These are phyloP conservation scores for Larix sibirica DNA, from an alignment of 83 land plant species.

Conservation along the genomic window DNA sequence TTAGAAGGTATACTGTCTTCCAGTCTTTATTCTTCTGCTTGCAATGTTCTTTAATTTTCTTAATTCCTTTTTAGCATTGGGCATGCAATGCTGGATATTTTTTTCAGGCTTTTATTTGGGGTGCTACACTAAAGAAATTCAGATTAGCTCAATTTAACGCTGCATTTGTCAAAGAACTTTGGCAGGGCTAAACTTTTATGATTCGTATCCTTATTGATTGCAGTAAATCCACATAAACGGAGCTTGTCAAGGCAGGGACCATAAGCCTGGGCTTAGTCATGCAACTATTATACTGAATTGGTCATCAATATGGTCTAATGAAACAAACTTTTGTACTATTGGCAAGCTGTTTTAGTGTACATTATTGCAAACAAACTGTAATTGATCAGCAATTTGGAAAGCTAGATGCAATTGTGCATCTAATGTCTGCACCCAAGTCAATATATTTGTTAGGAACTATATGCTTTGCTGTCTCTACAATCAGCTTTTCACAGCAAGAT, in stretches of 20 bases:
- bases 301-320: not conserved
- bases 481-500: not conserved
- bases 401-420: not conserved
- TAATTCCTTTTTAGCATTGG: not conserved
- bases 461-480: not conserved
- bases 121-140: not conserved
- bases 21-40: not conserved
- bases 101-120: not conserved
- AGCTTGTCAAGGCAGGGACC: not conserved
- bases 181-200: not conserved
- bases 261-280: not conserved
- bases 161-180: not conserved
- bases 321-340: conserved; percentile 2
- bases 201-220: not conserved
- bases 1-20: not conserved
- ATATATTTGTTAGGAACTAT: not conserved
- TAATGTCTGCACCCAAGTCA: not conserved
- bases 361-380: not conserved
- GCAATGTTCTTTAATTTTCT: not conserved
- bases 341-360: not conserved
- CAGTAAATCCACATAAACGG: not conserved
- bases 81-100: not conserved
- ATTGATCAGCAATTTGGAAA: not conserved
- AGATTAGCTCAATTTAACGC: not conserved
- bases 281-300: not conserved